Evolutionary conservation across 106 monocot species (phyloP).

Genomic region (Allium fistulosum): DNA sequence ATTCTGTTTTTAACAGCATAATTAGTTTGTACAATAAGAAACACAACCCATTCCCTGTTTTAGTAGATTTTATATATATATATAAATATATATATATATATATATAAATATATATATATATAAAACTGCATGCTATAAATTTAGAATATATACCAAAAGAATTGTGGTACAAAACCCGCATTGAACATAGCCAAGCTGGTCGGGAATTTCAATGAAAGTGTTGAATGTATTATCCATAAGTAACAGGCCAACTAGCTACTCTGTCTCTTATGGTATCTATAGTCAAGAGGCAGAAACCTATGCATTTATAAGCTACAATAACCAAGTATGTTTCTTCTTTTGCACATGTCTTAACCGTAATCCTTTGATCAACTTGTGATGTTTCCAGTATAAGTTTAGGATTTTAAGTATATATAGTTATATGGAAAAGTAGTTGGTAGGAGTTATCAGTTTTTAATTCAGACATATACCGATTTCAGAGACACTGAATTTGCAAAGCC

Average conservation of each 20-base stretch:
- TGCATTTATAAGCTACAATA: background rate
- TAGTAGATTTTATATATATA: too few relatives aligned
- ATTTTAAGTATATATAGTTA: background rate
- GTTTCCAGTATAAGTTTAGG: background rate
- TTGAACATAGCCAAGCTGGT: conserved; percentile 80
- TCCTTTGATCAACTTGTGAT: background rate
- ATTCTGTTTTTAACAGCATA: too few relatives aligned
- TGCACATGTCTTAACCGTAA: background rate
- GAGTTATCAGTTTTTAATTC: background rate
- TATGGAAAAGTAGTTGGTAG: background rate
- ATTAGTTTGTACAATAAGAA: background rate
- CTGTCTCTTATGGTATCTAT: too few relatives aligned
- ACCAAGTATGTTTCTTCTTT: background rate
- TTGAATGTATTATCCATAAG: conserved; percentile 12
- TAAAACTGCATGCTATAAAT: background rate
- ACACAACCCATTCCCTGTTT: background rate
- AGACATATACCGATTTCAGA: background rate
- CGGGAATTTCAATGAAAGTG: conserved; percentile 55
- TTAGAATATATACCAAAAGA: conserved; percentile 32
- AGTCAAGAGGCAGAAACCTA: background rate
- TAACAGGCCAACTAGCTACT: background rate
- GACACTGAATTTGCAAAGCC: background rate
- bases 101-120: too few relatives aligned
- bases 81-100: too few relatives aligned
- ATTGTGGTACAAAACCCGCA: conserved; percentile 83